A percentile compares a stretch with the other conserved stretches of the same genome.
Conservation (phyloP, 148 eudicot species). For the Camellia japonica region DNA sequence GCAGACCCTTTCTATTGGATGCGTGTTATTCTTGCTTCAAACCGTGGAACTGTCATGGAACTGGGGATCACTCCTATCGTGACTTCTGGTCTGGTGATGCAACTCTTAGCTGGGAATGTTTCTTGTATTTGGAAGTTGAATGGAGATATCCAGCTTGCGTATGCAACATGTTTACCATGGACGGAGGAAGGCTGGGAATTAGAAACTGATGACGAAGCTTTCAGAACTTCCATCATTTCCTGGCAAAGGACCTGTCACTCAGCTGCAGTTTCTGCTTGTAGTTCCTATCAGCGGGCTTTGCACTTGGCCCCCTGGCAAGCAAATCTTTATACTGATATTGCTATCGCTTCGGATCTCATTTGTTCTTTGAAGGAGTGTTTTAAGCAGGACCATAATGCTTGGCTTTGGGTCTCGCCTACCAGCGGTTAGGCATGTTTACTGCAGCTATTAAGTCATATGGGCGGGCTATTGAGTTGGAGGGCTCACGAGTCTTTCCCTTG, state of each 20-base stretch:
- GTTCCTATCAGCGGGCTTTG: constrained; percentile 90
- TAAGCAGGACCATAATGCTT: constrained; percentile 32
- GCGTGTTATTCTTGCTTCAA: constrained; percentile 91
- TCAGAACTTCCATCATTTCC: too few species aligned
- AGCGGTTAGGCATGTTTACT: too few species aligned
- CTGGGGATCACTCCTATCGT: constrained; percentile 92
- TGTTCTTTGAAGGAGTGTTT: constrained; percentile 41
- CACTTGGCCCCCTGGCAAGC: constrained; percentile 95
- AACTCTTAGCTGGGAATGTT: constrained; percentile 80
- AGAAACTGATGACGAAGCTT: too few species aligned
- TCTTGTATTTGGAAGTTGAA: constrained; percentile 87
- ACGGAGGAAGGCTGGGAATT: constrained; percentile 39
- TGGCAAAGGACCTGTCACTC: too few species aligned
- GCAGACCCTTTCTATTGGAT: constrained; percentile 91
- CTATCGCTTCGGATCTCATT: constrained; percentile 60
- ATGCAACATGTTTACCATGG: constrained; percentile 92
- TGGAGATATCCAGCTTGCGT: constrained; percentile 91
- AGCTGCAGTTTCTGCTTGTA: neutral
- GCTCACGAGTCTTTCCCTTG: too few species aligned
- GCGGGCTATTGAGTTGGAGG: too few species aligned
- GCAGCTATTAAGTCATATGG: too few species aligned
- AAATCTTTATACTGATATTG: constrained; percentile 78
- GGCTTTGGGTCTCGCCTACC: constrained; percentile 22
- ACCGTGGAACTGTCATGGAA: constrained; percentile 91
- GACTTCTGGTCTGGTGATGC: constrained; percentile 87